Percentiles rank a stretch among this genome's conserved stretches.
These are phyloP conservation scores for Lactifluus piperatus DNA, from an alignment of 768 basidiomycete genomes.

Conservation along the genomic window DNA sequence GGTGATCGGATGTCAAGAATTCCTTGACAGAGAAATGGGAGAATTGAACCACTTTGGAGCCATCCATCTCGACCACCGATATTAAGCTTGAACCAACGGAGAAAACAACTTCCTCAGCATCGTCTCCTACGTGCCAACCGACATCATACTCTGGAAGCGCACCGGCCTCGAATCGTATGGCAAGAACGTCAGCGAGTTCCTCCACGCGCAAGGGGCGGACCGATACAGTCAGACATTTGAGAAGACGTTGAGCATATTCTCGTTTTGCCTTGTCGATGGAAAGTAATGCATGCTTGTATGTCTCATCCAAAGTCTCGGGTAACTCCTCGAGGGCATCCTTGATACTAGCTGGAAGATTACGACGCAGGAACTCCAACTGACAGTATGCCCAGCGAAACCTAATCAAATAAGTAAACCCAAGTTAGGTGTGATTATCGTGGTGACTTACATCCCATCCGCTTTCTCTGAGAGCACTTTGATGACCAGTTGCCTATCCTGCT, in stretches of 20 bases:
- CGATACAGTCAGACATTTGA: not conserved
- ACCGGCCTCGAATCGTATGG: not conserved
- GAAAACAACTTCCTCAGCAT: not conserved
- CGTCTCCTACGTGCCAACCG: too few species aligned
- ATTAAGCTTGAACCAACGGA: not conserved
- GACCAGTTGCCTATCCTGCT: not conserved
- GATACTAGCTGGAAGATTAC: not conserved
- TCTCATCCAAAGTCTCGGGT: not conserved
- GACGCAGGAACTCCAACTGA: not conserved
- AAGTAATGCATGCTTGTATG: not conserved
- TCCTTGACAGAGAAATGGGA: too few species aligned
- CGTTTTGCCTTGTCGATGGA: not conserved
- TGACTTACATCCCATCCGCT: slow-evolving; percentile 1
- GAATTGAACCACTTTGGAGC: not conserved
- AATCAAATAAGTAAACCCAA: not conserved
- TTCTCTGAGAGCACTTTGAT: not conserved
- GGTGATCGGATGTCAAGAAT: too few species aligned
- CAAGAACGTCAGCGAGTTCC: not conserved
- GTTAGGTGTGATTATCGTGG: not conserved
- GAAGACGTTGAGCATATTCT: not conserved
- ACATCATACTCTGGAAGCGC: not conserved
- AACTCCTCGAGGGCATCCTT: not conserved
- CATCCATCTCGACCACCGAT: not conserved
- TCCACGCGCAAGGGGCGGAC: slow-evolving; percentile 1
- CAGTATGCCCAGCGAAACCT: not conserved